phyloP scores from a whole-genome alignment of 2,329 filamentous ascomycete genomes.

The Bimuria novae-zelandiae region DNA sequence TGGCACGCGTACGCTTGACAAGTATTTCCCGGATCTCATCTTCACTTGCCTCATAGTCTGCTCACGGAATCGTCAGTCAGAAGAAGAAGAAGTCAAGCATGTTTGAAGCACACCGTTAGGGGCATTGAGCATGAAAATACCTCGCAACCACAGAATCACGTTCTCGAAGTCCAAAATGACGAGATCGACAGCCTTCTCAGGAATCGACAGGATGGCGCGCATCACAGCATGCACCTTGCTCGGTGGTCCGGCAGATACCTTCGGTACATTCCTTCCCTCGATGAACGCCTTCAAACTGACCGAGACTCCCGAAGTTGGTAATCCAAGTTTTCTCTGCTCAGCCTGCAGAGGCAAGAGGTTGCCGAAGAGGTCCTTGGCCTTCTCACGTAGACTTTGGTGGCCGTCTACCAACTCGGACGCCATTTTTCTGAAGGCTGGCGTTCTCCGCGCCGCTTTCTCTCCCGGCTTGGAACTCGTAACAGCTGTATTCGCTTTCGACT shows the following conservation, averaged over 20 bases:
- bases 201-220: constrained; percentile 25
- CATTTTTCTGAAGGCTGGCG: not conserved
- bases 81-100: not conserved
- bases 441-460: not conserved
- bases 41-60: not conserved
- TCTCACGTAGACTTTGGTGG: constrained; percentile 29
- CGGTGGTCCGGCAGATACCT: constrained; percentile 8
- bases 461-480: no score
- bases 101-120: constrained; percentile 7
- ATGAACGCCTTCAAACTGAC: constrained; percentile 26
- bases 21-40: constrained; percentile 33
- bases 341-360: constrained; percentile 33
- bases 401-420: constrained; percentile 25
- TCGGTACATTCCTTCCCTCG: constrained; percentile 11
- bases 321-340: constrained; percentile 31
- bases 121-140: constrained; percentile 16
- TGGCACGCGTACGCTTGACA: constrained; percentile 29
- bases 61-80: not conserved
- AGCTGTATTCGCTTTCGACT: no score
- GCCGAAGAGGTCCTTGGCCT: constrained; percentile 25
- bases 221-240: constrained; percentile 29
- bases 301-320: constrained; percentile 23
- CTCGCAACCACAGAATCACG: constrained; percentile 27
- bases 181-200: constrained; percentile 26
- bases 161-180: constrained; percentile 33